Percentiles rank a stretch among this genome's conserved stretches.
These are phyloP conservation scores for Talaromyces proteolyticus DNA, from an alignment of 495 filamentous ascomycete species.

Conservation along the genomic window DNA sequence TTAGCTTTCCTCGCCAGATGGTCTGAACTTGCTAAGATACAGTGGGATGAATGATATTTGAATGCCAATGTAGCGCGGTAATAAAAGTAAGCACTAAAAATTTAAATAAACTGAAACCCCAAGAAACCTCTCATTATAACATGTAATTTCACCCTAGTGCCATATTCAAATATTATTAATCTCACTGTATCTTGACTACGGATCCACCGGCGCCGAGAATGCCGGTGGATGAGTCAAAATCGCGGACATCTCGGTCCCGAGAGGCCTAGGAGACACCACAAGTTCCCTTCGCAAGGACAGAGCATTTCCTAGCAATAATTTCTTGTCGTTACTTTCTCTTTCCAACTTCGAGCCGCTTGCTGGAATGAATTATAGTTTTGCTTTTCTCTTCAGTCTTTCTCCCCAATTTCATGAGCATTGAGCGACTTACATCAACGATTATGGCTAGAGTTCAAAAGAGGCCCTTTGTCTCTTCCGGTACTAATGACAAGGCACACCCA, in stretches of 20 bases:
- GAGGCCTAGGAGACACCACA: not conserved
- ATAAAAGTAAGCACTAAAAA: too few species aligned
- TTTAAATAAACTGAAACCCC: too few species aligned
- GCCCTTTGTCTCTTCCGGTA: not conserved
- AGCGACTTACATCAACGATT: not conserved
- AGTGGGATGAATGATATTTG: too few species aligned
- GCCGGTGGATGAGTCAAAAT: too few species aligned
- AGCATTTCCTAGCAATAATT: not conserved
- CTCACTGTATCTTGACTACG: not conserved
- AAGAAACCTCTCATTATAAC: too few species aligned
- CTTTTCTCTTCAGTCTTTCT: not conserved
- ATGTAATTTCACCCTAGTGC: not conserved
- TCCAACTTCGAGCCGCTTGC: not conserved
- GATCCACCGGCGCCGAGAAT: not conserved
- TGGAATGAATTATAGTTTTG: not conserved
- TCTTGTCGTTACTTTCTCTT: too few species aligned
- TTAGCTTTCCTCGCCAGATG: too few species aligned
- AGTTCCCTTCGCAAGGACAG: not conserved
- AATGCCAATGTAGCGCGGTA: too few species aligned
- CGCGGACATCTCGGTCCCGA: constrained; percentile 4
- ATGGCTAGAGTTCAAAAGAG: not conserved
- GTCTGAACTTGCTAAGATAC: too few species aligned
- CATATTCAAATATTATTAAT: not conserved
- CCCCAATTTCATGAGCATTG: not conserved
- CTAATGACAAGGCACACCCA: not conserved